Base-by-base conservation (phyloP, 768 basidiomycete species). In the Mycena leptocephala region DNA sequence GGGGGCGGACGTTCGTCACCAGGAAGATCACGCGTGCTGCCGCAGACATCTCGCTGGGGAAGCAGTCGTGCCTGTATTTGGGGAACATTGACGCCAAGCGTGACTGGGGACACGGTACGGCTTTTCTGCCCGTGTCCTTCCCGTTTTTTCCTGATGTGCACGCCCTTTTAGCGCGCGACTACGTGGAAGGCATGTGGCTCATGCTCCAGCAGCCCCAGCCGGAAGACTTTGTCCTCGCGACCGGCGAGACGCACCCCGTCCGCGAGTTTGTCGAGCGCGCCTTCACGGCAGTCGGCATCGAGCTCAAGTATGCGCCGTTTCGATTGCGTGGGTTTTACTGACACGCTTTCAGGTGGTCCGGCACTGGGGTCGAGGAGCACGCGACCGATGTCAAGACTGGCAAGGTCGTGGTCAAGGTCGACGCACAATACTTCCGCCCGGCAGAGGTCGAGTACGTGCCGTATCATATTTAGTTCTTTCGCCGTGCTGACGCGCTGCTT, bases 101-200 rank as follows among this genome's bases (percentile, higher is more conserved):
- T 85, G 97, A 99, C 84, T 99, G 97, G 97, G 97, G 97, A 80
- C 97, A 99, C 85, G 97, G 95, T 96, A 73, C 66, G 91, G 85
- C 48, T 51, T 22, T 37, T 62, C 28, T 62, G n/a, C 51, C 62
- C 48, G 30, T 53, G n/a, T n/a, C n/a, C 62, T 8, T 10, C 18
- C 39, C 6, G 6, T n/a, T 62, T 55, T 33, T 37, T 64, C 30
- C 20, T 62, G 11, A 55, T 30, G n/a, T 30, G 6, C 6, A 11
- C 41, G 14, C 58, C 24, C 20, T 22, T 26, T 26, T 74, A 95
- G 95, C 95, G 63, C 92, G 92, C 74, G 95, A 96, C 83, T 98
- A 98, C 83, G 95, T 98, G 13, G 97, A 99, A 86, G 97, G 97
- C 48, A 98, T 98, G 97, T 98, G 97, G 97, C 90, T 90, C 81